A percentile compares a stretch with the other conserved stretches of the same genome.
Evolutionary conservation across 108 stramenopile species (phyloP).

Genomic region (Fragilariopsis cylindrus): DNA sequence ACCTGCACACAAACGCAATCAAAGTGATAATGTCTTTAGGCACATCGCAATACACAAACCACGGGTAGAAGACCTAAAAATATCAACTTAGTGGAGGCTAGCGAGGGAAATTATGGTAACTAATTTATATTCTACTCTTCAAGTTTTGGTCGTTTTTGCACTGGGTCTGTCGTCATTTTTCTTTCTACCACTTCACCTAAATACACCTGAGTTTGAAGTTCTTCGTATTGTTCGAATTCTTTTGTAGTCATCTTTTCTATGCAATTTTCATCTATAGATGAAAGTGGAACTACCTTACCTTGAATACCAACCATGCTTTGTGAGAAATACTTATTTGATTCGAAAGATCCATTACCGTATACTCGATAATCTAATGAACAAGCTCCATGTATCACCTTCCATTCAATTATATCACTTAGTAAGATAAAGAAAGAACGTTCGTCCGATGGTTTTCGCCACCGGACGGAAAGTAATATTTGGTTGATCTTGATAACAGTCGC

Average conservation of each 20-base stretch:
- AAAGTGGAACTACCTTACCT: slow-evolving; percentile 43
- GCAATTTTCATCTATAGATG: slow-evolving; percentile 49
- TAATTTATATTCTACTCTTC: not conserved
- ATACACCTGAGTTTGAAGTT: slow-evolving; percentile 65
- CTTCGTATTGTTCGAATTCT: slow-evolving; percentile 66
- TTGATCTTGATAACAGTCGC: slow-evolving; percentile 33
- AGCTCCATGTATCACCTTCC: not conserved
- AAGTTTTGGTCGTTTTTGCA: slow-evolving; percentile 5
- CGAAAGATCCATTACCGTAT: slow-evolving; percentile 57
- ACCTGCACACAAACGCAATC: too few species aligned
- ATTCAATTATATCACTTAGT: slow-evolving; percentile 4
- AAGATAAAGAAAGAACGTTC: slow-evolving; percentile 68
- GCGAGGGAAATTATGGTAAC: too few species aligned
- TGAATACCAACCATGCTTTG: slow-evolving; percentile 41
- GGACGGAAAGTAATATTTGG: slow-evolving; percentile 15
- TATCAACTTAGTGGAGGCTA: too few species aligned
- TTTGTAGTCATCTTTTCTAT: slow-evolving; percentile 41
- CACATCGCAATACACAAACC: too few species aligned
- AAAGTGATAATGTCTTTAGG: too few species aligned
- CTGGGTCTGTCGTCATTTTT: not conserved
- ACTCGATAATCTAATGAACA: slow-evolving; percentile 50
- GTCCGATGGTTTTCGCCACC: slow-evolving; percentile 72
- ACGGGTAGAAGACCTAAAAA: too few species aligned
- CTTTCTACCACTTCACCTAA: slow-evolving; percentile 15
- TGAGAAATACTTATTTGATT: slow-evolving; percentile 56